Base-by-base conservation (phyloP, 1,284 basidiomycete genomes). In the Ganoderma lucidum region DNA sequence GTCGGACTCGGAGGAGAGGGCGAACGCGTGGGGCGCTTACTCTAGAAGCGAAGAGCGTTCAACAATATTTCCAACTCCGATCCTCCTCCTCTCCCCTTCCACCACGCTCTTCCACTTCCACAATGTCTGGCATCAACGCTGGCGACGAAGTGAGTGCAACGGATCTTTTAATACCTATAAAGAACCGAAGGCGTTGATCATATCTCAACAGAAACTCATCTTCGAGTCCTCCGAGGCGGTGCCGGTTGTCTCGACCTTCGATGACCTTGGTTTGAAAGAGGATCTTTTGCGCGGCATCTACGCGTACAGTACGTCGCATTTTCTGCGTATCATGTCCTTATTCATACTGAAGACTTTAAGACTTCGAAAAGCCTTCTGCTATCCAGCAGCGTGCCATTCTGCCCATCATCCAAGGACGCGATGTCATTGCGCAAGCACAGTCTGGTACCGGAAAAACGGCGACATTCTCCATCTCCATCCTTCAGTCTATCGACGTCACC, bases 381-480 rank as follows among this genome's bases (percentile, higher is more conserved):
- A 99, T 99, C 80, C 97, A 99, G 84, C 97, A 99, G 83, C 93
- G 97, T 75, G 97, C 97, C 39, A 99, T 99, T 80, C 84, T 97
- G 61, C 97, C 97, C 66, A 97, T 99, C 78, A 96, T 91, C 64
- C 93, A 96, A 82, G 96, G 96, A 28, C 91, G 96, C 74, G 97
- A 99, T 86, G 97, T 98, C 71, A 98, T 98, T 81, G 96, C 96
- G 15, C 97, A 99, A 85, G 98, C 98, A 23, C 98, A 99, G 83
- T 99, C 97, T 35, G 98, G 98, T 79, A 99, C 98, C 35, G 98
- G 98, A 88, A 99, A 99, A 93, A 99, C 98, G 3, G 98, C 98
- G 8, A 99, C 98, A 4, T 99, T 96, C 83, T 95, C 95, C 74
- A 97, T 97, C 78, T 93, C 95, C 75, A 94, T 96, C 78, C 90